phyloP scores from a whole-genome alignment of 306 rosid genomes.

The Quercus alba region DNA sequence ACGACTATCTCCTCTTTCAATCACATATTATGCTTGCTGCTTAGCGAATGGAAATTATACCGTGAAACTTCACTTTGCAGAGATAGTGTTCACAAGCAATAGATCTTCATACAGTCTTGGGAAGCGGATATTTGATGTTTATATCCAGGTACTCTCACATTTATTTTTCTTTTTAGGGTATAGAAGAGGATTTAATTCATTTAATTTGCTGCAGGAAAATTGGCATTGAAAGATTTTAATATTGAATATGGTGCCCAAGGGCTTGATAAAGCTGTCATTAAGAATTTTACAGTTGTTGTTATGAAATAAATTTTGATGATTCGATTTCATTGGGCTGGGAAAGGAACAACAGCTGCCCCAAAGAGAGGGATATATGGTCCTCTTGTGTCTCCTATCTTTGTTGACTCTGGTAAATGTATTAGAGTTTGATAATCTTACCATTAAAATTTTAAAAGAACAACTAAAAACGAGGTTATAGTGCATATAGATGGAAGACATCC shows the following conservation, averaged over 20 bases:
- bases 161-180: neutral
- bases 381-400: conserved; percentile 57
- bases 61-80: conserved; percentile 53
- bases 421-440: no score
- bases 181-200: conserved; percentile 9
- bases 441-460: no score
- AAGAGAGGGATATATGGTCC: conserved; percentile 50
- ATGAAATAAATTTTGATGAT: conserved; percentile 33
- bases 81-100: conserved; percentile 41
- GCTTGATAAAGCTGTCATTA: conserved; percentile 30
- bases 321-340: conserved; percentile 64
- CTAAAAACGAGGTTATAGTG: no score
- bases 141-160: conserved; percentile 44
- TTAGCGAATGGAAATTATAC: conserved; percentile 58
- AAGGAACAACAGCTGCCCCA: conserved; percentile 56
- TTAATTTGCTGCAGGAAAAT: conserved; percentile 31
- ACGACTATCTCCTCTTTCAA: conserved; percentile 49
- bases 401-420: conserved; percentile 43
- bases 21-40: conserved; percentile 54
- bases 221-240: conserved; percentile 41
- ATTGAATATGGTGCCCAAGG: conserved; percentile 32
- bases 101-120: conserved; percentile 49
- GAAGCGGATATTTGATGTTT: conserved; percentile 55
- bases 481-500: no score
- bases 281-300: conserved; percentile 28